Conservation (phyloP, 208 protist genomes). For the Willaertia magna region DNA sequence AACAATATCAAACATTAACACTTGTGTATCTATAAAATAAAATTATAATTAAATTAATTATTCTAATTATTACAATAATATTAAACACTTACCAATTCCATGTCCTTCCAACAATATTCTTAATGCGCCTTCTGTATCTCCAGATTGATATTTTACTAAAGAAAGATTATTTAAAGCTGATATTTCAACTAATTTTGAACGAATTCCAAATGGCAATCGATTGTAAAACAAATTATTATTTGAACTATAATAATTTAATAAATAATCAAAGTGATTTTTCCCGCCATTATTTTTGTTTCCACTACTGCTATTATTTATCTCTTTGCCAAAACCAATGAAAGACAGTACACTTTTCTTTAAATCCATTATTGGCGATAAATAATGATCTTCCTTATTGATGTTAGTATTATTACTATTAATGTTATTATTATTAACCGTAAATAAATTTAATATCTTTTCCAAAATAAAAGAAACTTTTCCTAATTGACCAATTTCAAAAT, state of each 20-base stretch:
- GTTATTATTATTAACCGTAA: neutral
- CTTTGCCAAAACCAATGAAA: neutral
- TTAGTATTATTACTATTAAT: too few relatives aligned
- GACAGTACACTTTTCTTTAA: neutral
- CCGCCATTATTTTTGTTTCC: neutral
- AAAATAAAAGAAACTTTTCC: neutral
- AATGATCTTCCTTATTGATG: too few relatives aligned
- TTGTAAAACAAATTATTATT: too few relatives aligned
- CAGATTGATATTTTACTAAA: neutral
- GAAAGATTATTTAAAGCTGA: neutral
- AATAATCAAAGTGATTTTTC: too few relatives aligned
- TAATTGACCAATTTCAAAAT: neutral
- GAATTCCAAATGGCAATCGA: neutral
- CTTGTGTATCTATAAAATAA: neutral
- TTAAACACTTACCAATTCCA: neutral
- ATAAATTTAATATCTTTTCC: neutral
- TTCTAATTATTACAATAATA: neutral
- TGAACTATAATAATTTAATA: neutral
- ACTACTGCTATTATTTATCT: neutral
- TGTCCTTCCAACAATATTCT: neutral
- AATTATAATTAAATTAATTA: too few relatives aligned
- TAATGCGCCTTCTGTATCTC: neutral
- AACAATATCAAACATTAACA: neutral
- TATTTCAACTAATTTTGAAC: neutral
- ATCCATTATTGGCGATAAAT: too few relatives aligned